A percentile compares a stretch with the other conserved stretches of the same genome.
Conservation (phyloP, 2,329 filamentous ascomycete genomes). For the Neopestalotiopsis rosae region DNA sequence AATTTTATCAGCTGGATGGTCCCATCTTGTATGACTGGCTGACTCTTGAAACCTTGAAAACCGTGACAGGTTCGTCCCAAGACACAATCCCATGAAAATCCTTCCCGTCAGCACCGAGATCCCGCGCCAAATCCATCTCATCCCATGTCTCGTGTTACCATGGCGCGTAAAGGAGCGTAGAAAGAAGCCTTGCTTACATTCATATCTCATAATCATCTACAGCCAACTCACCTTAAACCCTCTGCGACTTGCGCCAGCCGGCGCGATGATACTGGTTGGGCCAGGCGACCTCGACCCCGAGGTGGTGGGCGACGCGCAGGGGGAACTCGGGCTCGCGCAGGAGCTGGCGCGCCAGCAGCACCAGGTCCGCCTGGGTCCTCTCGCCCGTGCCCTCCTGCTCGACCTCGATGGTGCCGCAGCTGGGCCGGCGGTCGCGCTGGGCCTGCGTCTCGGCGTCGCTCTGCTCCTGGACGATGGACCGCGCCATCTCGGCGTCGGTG, state of each 20-base stretch:
- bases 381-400: slow-evolving; percentile 42
- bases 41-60: neutral
- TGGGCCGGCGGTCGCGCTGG: neutral
- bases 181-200: neutral
- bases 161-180: neutral
- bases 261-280: slow-evolving; percentile 67
- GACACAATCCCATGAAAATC: neutral
- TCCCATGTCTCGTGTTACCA: neutral
- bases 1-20: neutral
- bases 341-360: slow-evolving; percentile 76
- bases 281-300: slow-evolving; percentile 74
- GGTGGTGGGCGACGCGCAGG: slow-evolving; percentile 72
- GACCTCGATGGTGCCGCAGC: slow-evolving; percentile 48
- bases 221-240: slow-evolving; percentile 25
- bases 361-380: slow-evolving; percentile 66
- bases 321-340: slow-evolving; percentile 83
- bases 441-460: neutral
- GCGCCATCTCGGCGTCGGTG: slow-evolving; percentile 70
- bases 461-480: slow-evolving; percentile 56
- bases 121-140: neutral
- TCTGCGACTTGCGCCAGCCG: slow-evolving; percentile 34
- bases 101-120: neutral
- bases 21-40: neutral
- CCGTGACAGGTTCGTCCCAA: neutral
- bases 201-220: neutral